Conservation (phyloP, 257 asterid species). For the Paraleonurus japonicus region DNA sequence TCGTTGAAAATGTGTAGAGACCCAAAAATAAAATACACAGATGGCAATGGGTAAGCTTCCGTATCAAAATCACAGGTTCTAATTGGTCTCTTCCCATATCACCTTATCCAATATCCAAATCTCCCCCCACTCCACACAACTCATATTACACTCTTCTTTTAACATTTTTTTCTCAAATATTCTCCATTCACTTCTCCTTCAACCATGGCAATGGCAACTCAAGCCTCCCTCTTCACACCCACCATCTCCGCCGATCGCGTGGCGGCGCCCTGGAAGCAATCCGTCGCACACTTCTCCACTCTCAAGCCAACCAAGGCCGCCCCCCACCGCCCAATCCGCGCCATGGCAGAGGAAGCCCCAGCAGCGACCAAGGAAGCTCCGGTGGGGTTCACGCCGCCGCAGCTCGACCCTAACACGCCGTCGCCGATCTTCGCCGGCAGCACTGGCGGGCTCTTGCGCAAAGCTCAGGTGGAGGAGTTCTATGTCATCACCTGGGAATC, state of each 20-base stretch:
- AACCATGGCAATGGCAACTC: slow-evolving; percentile 75
- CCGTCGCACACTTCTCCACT: slow-evolving; percentile 37
- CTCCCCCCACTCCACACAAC: slow-evolving; percentile 26
- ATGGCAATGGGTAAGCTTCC: slow-evolving; percentile 11
- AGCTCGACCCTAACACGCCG: slow-evolving; percentile 89
- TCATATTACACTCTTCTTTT: slow-evolving; percentile 6
- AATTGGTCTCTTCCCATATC: slow-evolving; percentile 39
- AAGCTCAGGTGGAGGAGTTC: slow-evolving; percentile 93
- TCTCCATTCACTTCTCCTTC: not conserved
- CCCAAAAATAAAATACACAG: slow-evolving; percentile 2
- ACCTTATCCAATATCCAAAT: slow-evolving; percentile 41
- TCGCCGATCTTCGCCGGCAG: slow-evolving; percentile 95
- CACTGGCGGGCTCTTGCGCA: slow-evolving; percentile 89
- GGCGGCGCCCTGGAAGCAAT: slow-evolving; percentile 59
- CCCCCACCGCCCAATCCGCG: slow-evolving; percentile 49
- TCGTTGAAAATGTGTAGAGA: too few species aligned
- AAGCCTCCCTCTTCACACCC: slow-evolving; percentile 83
- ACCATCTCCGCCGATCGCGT: slow-evolving; percentile 47
- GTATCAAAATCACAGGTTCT: slow-evolving; percentile 29
- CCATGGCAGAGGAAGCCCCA: slow-evolving; percentile 62
- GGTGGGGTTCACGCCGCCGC: slow-evolving; percentile 86
- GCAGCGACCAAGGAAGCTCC: slow-evolving; percentile 55
- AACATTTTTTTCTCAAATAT: not conserved
- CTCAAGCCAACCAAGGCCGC: slow-evolving; percentile 39
- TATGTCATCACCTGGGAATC: slow-evolving; percentile 95